A percentile compares a stretch with the other conserved stretches of the same genome.
These are phyloP conservation scores for Cytospora schulzeri DNA, from an alignment of 2,329 filamentous ascomycete genomes.

Conservation along the genomic window DNA sequence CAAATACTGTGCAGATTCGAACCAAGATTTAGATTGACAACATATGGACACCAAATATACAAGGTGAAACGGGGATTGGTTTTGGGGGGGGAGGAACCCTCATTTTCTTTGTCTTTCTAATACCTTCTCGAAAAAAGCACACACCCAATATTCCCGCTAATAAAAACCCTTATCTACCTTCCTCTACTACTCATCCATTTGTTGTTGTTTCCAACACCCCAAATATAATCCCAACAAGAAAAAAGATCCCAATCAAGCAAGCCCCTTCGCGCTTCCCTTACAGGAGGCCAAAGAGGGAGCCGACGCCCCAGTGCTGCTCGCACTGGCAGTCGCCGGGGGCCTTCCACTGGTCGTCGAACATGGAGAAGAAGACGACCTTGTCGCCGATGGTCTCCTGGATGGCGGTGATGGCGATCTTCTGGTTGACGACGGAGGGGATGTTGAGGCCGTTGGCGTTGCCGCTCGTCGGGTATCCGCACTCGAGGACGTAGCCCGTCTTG, in stretches of 20 bases:
- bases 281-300: constrained; percentile 46
- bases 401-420: constrained; percentile 70
- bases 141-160: neutral
- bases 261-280: neutral
- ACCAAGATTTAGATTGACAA: neutral
- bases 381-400: constrained; percentile 68
- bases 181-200: neutral
- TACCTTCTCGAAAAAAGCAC: neutral
- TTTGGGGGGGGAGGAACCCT: no score
- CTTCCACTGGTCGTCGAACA: constrained; percentile 83
- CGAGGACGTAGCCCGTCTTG: constrained; percentile 77
- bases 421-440: constrained; percentile 66
- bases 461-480: constrained; percentile 83
- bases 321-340: constrained; percentile 65
- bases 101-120: neutral
- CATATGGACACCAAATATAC: neutral
- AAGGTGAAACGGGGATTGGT: no score
- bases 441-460: constrained; percentile 74
- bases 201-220: no score
- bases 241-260: no score
- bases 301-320: constrained; percentile 80
- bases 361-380: constrained; percentile 80
- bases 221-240: no score
- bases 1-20: no score
- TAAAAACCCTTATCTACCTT: neutral